phyloP scores from a whole-genome alignment of 805 yeast genomes.

The Myxozyma kluyveri region DNA sequence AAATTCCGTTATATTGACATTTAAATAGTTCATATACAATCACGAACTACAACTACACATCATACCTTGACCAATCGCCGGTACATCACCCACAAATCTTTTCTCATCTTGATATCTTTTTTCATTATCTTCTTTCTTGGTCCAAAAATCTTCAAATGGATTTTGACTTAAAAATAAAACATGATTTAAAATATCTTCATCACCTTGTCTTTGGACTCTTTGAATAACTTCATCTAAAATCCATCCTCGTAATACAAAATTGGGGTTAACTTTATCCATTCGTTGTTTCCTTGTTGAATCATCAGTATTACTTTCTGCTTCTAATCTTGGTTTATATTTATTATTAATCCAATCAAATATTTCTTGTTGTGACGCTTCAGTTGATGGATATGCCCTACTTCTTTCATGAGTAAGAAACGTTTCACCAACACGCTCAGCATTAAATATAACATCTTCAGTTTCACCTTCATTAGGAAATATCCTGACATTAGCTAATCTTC shows the following conservation, averaged over 20 bases:
- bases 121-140: constrained; percentile 66
- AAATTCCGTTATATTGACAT: background rate
- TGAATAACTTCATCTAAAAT: constrained; percentile 78
- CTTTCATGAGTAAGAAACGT: constrained; percentile 39
- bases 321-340: constrained; percentile 47
- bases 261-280: constrained; percentile 62
- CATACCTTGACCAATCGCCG: constrained; percentile 55
- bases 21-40: background rate
- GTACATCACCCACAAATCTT: constrained; percentile 47
- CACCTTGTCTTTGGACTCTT: constrained; percentile 51
- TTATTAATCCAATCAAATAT: constrained; percentile 53
- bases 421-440: constrained; percentile 19
- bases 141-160: constrained; percentile 67
- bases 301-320: constrained; percentile 39
- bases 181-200: constrained; percentile 53
- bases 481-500: constrained; percentile 52
- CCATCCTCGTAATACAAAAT: constrained; percentile 82
- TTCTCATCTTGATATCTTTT: constrained; percentile 39
- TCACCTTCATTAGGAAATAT: constrained; percentile 40
- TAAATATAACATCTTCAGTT: constrained; percentile 24
- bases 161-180: constrained; percentile 66
- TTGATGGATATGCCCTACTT: constrained; percentile 36
- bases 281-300: constrained; percentile 43
- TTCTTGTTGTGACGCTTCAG: constrained; percentile 43
- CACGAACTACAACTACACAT: constrained; percentile 66